These are phyloP conservation scores for Claviceps cyperi DNA, from an alignment of 2,329 filamentous ascomycete genomes.

Conservation along the genomic window DNA sequence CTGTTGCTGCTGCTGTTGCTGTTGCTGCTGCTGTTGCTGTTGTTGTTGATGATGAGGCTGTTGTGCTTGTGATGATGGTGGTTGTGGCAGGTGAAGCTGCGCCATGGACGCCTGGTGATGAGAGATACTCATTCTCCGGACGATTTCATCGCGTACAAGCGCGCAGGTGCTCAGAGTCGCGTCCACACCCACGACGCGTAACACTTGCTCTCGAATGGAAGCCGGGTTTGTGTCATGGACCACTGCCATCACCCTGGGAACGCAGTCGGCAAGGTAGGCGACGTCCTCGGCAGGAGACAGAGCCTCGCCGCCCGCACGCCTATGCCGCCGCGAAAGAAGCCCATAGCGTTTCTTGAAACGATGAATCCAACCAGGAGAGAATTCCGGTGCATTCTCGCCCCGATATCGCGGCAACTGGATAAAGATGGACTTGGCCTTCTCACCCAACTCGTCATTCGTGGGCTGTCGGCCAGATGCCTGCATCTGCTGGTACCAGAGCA, in stretches of 20 bases:
- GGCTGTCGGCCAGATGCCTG: slow-evolving; percentile 39
- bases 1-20: neutral
- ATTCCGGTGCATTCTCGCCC: slow-evolving; percentile 44
- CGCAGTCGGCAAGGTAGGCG: slow-evolving; percentile 43
- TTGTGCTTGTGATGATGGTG: neutral
- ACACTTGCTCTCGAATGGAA: slow-evolving; percentile 42
- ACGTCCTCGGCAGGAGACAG: slow-evolving; percentile 40
- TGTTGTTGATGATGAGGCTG: slow-evolving; percentile 11
- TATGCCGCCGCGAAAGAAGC: slow-evolving; percentile 40
- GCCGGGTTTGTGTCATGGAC: slow-evolving; percentile 43
- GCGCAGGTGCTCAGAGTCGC: slow-evolving; percentile 38
- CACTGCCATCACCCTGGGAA: slow-evolving; percentile 45
- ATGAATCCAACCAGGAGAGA: slow-evolving; percentile 50
- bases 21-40: neutral
- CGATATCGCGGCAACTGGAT: slow-evolving; percentile 43
- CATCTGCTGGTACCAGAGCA: slow-evolving; percentile 40
- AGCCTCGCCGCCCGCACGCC: slow-evolving; percentile 33
- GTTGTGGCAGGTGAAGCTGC: slow-evolving; percentile 4
- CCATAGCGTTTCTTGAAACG: slow-evolving; percentile 51
- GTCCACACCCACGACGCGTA: slow-evolving; percentile 41
- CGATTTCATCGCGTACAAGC: slow-evolving; percentile 42
- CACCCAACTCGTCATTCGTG: slow-evolving; percentile 47
- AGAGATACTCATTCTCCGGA: slow-evolving; percentile 23
- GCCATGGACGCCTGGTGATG: slow-evolving; percentile 11
- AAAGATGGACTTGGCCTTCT: slow-evolving; percentile 47